These are phyloP conservation scores for Eucalyptus brandiana DNA, from an alignment of 345 rosid genomes.

Conservation along the genomic window DNA sequence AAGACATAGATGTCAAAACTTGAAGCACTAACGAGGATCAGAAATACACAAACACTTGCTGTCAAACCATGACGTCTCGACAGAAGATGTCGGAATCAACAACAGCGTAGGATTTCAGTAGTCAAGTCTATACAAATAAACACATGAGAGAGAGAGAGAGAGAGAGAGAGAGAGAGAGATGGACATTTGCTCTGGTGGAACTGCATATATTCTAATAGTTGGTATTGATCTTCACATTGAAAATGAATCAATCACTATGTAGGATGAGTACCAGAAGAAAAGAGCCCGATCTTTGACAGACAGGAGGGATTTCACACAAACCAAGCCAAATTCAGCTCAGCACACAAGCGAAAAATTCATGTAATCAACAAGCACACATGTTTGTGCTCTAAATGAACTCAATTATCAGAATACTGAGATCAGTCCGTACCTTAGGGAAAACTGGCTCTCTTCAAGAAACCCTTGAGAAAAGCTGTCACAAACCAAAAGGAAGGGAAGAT, in stretches of 20 bases:
- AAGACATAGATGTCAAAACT: background rate
- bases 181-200: background rate
- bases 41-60: background rate
- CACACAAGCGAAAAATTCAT: background rate
- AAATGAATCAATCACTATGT: background rate
- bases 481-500: background rate
- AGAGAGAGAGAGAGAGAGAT: background rate
- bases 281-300: background rate
- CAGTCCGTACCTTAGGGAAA: background rate
- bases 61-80: background rate
- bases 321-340: background rate
- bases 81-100: background rate
- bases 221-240: background rate
- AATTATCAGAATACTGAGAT: background rate
- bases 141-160: background rate
- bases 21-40: background rate
- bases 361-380: background rate
- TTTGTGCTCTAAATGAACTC: background rate
- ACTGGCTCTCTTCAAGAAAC: background rate
- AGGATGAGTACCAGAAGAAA: background rate
- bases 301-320: background rate
- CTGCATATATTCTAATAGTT: background rate
- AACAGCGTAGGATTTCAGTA: background rate
- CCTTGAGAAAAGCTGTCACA: background rate
- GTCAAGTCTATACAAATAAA: background rate